A percentile compares a stretch with the other conserved stretches of the same genome.
Conservation (phyloP, 768 basidiomycete genomes). For the Pulveroboletus sp. region DNA sequence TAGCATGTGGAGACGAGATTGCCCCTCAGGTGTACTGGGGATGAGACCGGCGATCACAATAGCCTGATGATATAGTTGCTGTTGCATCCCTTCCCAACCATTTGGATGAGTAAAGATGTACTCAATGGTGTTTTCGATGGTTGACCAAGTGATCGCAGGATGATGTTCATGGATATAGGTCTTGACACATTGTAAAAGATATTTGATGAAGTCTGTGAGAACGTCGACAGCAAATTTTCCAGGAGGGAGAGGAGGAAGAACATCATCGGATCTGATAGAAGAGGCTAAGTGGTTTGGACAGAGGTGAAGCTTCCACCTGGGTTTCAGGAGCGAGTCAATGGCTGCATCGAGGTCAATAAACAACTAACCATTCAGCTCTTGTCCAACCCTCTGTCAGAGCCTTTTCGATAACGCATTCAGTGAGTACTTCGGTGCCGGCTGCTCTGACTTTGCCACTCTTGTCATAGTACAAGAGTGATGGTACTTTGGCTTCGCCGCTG, state of each 20-base stretch:
- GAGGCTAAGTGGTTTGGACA: too few species aligned
- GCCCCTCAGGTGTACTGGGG: slow-evolving; percentile 8
- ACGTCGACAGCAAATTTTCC: slow-evolving; percentile 16
- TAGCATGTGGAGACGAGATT: slow-evolving; percentile 15
- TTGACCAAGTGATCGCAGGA: slow-evolving; percentile 14
- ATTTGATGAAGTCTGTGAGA: too few species aligned
- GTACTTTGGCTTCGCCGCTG: slow-evolving; percentile 43
- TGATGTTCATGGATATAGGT: slow-evolving; percentile 16
- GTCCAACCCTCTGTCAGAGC: too few species aligned
- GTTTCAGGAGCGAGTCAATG: neutral
- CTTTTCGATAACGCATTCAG: too few species aligned
- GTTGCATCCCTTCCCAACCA: slow-evolving; percentile 27
- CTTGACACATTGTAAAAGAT: slow-evolving; percentile 19
- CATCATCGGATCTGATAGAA: slow-evolving; percentile 17
- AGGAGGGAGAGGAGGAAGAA: slow-evolving; percentile 30
- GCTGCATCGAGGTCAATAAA: too few species aligned
- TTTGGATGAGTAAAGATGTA: slow-evolving; percentile 28
- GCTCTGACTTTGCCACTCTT: slow-evolving; percentile 32
- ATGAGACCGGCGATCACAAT: slow-evolving; percentile 18
- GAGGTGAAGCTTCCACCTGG: slow-evolving; percentile 27
- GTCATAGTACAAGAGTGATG: slow-evolving; percentile 44
- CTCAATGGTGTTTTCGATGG: slow-evolving; percentile 11
- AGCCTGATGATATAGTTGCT: slow-evolving; percentile 21
- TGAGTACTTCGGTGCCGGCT: slow-evolving; percentile 38
- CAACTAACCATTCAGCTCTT: too few species aligned